Evolutionary conservation across 1,284 basidiomycete genomes (phyloP), one percentile per base, ranked within the genome.

Genomic region (Austroboletus rostrupii): DNA sequence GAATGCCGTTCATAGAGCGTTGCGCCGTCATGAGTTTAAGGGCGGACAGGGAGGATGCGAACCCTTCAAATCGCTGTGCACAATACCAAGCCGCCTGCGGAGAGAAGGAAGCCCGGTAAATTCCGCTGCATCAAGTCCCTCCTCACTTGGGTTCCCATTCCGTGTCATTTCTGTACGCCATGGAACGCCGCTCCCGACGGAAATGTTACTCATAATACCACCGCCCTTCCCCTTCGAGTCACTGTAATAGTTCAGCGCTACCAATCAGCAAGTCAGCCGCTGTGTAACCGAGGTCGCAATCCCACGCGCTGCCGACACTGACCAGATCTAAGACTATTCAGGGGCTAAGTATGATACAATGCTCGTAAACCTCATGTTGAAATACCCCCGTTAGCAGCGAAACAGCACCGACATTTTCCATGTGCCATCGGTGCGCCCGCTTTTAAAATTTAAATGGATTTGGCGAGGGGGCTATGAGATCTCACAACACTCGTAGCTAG

Each of bases 281-380:
- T 47, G n/a, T n/a, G n/a, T n/a, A 65, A 31, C 55, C 58, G 58
- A 64, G 43, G 41, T 48, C 56, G 40, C 52, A 38, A 36, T 61
- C 59, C 45, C 53, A 65, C 62, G 56, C 40, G 39, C 32, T 63
- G 62, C 59, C 58, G 58, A 61, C 47, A 62, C 45, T 8, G 41
- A 29, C 45, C 16, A 26, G 19, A 19, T 57, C 32, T 21, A 19
- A n/a, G 19, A 19, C 32, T 19, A 16, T 35, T 52, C 31, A 56
- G 43, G 51, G 45, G 45, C n/a, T 29, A 35, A 13, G n/a, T 35
- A 37, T 33, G 28, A 12, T 16, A 11, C 14, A 17, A 29, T 19
- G 17, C 12, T 26, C 16, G 23, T 23, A 40, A 20, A 26, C 49
- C 47, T 54, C 57, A 50, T 53, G 28, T 47, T 39, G 43, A 26